Evolutionary conservation across 257 asterid genomes (phyloP).

Genomic region (Ehretia macrophylla): DNA sequence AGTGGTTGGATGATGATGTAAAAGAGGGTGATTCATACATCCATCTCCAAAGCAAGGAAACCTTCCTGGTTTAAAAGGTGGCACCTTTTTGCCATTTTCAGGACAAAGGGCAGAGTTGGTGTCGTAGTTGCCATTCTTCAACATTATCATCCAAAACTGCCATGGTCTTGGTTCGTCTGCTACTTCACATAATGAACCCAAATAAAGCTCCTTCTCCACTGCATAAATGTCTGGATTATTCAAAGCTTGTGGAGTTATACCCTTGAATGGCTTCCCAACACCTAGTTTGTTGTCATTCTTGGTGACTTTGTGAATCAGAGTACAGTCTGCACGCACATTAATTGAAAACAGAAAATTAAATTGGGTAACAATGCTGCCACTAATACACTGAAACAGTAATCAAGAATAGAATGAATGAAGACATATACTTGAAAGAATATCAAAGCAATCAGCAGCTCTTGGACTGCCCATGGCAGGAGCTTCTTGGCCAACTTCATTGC

Average conservation of each 20-base stretch:
- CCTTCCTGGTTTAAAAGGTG: conserved; percentile 49
- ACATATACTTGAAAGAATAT: conserved; percentile 23
- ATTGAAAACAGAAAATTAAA: too few relatives aligned
- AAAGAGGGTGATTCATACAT: conserved; percentile 60
- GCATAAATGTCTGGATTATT: conserved; percentile 57
- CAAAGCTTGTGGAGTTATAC: conserved; percentile 28
- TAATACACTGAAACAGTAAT: neutral
- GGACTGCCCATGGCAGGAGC: conserved; percentile 63
- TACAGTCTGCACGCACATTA: conserved; percentile 10
- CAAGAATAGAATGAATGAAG: neutral
- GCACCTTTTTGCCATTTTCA: conserved; percentile 45
- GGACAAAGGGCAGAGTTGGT: conserved; percentile 56
- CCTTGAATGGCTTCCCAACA: conserved; percentile 46
- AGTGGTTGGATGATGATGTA: conserved; percentile 38
- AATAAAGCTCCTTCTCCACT: conserved; percentile 56
- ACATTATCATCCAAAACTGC: conserved; percentile 81
- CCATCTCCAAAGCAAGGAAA: conserved; percentile 64
- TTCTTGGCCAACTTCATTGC: conserved; percentile 57
- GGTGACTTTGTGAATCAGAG: conserved; percentile 45
- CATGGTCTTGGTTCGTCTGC: conserved; percentile 52
- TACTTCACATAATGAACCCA: conserved; percentile 58
- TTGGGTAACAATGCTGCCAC: neutral
- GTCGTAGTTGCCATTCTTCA: conserved; percentile 65
- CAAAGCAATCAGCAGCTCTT: conserved; percentile 69
- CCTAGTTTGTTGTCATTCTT: conserved; percentile 56